Evolutionary conservation across 1,139 yeast species (phyloP).

Genomic region (Fermentozyma sake): DNA sequence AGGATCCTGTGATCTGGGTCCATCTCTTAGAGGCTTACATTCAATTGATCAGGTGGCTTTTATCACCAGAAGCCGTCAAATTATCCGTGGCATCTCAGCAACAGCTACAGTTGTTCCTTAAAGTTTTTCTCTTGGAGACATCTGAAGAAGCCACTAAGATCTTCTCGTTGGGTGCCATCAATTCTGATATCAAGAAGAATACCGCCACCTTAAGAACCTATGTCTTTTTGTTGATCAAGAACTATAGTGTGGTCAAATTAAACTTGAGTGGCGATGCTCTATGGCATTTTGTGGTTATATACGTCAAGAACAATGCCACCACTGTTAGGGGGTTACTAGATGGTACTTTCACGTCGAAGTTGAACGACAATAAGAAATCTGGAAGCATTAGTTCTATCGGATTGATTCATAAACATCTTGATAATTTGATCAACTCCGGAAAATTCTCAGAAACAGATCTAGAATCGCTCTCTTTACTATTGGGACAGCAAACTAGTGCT

Average conservation of each 20-base stretch:
- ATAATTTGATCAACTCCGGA: slow-evolving; percentile 38
- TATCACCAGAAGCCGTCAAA: slow-evolving; percentile 27
- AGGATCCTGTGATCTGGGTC: slow-evolving; percentile 80
- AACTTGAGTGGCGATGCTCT: slow-evolving; percentile 53
- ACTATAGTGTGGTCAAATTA: slow-evolving; percentile 50
- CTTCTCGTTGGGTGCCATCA: slow-evolving; percentile 64
- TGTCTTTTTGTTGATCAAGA: slow-evolving; percentile 50
- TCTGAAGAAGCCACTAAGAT: slow-evolving; percentile 55
- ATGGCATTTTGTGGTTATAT: slow-evolving; percentile 60
- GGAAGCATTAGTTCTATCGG: slow-evolving; percentile 46
- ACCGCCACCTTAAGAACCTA: slow-evolving; percentile 43
- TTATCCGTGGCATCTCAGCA: slow-evolving; percentile 53
- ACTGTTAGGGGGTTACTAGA: slow-evolving; percentile 51
- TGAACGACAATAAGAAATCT: slow-evolving; percentile 47
- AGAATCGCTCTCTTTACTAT: slow-evolving; percentile 35
- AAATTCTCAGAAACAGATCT: slow-evolving; percentile 43
- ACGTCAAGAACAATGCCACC: slow-evolving; percentile 41
- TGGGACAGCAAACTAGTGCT: slow-evolving; percentile 31
- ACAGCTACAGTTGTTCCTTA: slow-evolving; percentile 53
- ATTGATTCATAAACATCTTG: slow-evolving; percentile 42
- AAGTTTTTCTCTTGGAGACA: slow-evolving; percentile 55
- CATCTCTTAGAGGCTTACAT: slow-evolving; percentile 65
- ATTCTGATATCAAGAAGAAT: slow-evolving; percentile 59
- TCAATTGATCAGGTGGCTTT: slow-evolving; percentile 42
- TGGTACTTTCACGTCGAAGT: slow-evolving; percentile 46